phyloP scores from a whole-genome alignment of 345 rosid species.

The Microthlaspi erraticum region DNA sequence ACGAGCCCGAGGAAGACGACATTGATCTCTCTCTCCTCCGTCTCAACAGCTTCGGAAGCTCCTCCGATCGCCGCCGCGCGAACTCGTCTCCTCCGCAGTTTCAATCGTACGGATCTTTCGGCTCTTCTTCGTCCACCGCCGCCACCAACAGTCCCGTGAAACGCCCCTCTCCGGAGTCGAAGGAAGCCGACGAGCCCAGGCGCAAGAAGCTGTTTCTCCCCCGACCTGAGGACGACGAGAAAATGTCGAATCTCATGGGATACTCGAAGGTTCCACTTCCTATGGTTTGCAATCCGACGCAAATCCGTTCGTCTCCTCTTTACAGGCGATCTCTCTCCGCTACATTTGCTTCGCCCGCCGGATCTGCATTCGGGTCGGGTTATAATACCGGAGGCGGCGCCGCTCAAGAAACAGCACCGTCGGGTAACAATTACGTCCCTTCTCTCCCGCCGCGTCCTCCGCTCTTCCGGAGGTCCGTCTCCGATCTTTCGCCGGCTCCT shows the following conservation, averaged over 20 bases:
- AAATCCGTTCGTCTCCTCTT: slow-evolving; percentile 35
- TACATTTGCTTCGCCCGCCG: slow-evolving; percentile 32
- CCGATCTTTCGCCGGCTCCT: slow-evolving; percentile 41
- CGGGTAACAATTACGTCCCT: slow-evolving; percentile 22
- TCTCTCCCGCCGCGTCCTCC: slow-evolving; percentile 47
- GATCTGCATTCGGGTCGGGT: slow-evolving; percentile 27
- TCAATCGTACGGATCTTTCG: slow-evolving; percentile 41
- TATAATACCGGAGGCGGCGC: slow-evolving; percentile 14
- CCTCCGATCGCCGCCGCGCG: slow-evolving; percentile 46
- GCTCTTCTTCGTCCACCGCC: slow-evolving; percentile 39
- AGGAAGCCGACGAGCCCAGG: slow-evolving; percentile 38
- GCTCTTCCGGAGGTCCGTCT: slow-evolving; percentile 40
- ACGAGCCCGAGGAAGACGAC: slow-evolving; percentile 43
- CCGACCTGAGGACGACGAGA: slow-evolving; percentile 35
- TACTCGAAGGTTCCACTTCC: slow-evolving; percentile 43
- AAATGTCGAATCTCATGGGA: slow-evolving; percentile 33
- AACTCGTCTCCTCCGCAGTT: slow-evolving; percentile 47
- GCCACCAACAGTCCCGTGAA: slow-evolving; percentile 41
- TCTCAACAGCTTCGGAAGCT: slow-evolving; percentile 47
- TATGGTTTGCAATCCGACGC: slow-evolving; percentile 22
- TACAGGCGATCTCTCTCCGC: slow-evolving; percentile 45
- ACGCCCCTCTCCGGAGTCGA: slow-evolving; percentile 44
- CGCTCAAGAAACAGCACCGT: slow-evolving; percentile 28
- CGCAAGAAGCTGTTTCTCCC: slow-evolving; percentile 43
- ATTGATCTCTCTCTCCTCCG: slow-evolving; percentile 45